Evolutionary conservation across 805 yeast genomes (phyloP).

Genomic region (Wickerhamiella sergipiensis): DNA sequence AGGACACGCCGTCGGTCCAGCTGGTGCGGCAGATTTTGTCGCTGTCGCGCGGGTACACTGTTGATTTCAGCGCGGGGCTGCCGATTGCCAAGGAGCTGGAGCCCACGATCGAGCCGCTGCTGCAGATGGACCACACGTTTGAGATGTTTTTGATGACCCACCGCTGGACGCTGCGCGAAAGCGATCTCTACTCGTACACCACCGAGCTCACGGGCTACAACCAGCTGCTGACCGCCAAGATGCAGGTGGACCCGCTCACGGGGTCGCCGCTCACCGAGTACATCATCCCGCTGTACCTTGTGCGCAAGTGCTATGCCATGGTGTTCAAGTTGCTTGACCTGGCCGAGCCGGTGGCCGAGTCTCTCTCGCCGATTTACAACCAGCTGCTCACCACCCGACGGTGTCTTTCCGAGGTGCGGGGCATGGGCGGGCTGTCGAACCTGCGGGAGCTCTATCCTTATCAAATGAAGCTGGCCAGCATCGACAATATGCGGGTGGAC

Average conservation of each 20-base stretch:
- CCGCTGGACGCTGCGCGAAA: slow-evolving; percentile 95
- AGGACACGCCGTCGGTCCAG: background rate
- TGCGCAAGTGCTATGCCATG: slow-evolving; percentile 82
- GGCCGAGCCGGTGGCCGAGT: slow-evolving; percentile 90
- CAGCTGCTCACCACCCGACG: slow-evolving; percentile 84
- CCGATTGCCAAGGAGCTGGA: slow-evolving; percentile 36
- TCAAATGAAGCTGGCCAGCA: slow-evolving; percentile 81
- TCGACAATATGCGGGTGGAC: slow-evolving; percentile 75
- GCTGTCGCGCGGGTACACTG: background rate
- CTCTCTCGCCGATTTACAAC: slow-evolving; percentile 84
- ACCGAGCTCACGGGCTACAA: slow-evolving; percentile 62
- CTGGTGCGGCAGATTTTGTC: background rate
- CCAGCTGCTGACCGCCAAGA: slow-evolving; percentile 28
- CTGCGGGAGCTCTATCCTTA: slow-evolving; percentile 89
- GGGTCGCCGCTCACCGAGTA: background rate
- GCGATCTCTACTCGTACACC: slow-evolving; percentile 80
- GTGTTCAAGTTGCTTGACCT: slow-evolving; percentile 81
- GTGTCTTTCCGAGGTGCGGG: slow-evolving; percentile 76
- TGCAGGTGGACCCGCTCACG: background rate
- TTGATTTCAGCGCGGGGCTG: slow-evolving; percentile 15
- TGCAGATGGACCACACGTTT: slow-evolving; percentile 53
- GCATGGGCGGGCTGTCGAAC: slow-evolving; percentile 83
- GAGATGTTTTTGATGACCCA: slow-evolving; percentile 81
- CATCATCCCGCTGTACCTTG: slow-evolving; percentile 38
- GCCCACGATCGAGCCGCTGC: slow-evolving; percentile 49